Evolutionary conservation across 805 yeast species (phyloP), one percentile per base, ranked within the genome.

Genomic region (Candida sanyiensis): DNA sequence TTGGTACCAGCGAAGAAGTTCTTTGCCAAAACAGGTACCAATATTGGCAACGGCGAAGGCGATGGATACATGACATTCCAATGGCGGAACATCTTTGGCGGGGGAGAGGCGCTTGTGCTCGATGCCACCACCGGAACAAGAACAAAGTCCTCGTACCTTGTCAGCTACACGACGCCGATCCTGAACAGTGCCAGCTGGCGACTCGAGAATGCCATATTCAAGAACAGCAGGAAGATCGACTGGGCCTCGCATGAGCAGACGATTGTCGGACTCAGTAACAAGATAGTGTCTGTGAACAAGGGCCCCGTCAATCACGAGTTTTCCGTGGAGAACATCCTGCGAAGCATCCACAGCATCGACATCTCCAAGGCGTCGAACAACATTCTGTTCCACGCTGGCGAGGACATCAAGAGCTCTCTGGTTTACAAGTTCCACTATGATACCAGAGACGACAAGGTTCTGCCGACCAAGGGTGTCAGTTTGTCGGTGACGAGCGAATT

Each of bases 21-120:
- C 50, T 71, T 74, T 43, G 89, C 95, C 38, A 84, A 83, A 51
- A 85, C 97, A 1, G 99, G 99, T 4, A 93, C 97, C 2, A 89
- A 88, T 59, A 75, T 93, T 7, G 97, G 97, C 2, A 90, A 93
- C 56, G 95, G 95, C 23, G 97, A 93, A 64, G 98, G 97, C 22
- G 93, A 85, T 55, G 97, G 97, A 1, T 88, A 89, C 54, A 70
- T 87, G 33, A 80, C 85, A 23, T 75, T 89, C 40, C 88, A 78
- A 58, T 65, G 69, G 42, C 59, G 70, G 31, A 81, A 81, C 52
- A 62, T 73, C 7, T 70, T 80, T 47, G 87, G 84, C 5, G 81
- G 80, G n/a, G 87, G 83, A 12, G 89, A 82, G 54, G 62, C 63
- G 6, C 49, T 83, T 12, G 63, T 72, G 12, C 44, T 78, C 12